Evolutionary conservation across 495 filamentous ascomycete species (phyloP).

Genomic region (Penicillium cinerascens): DNA sequence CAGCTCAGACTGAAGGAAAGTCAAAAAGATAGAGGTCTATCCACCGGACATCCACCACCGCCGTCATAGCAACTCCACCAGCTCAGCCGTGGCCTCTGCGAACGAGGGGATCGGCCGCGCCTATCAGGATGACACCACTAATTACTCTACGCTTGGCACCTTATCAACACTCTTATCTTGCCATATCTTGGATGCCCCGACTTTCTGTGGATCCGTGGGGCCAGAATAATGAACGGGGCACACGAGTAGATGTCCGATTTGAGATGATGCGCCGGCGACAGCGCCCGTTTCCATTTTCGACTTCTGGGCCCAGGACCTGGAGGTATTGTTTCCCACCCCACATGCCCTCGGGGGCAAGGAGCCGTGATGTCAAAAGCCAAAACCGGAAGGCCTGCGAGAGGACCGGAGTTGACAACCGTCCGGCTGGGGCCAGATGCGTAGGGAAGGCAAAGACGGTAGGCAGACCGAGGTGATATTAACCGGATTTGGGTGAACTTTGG

Average conservation of each 20-base stretch:
- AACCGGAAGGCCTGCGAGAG: neutral
- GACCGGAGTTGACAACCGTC: neutral
- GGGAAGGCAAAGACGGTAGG: neutral
- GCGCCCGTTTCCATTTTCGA: too few species aligned
- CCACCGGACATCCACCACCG: neutral
- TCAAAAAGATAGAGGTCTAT: neutral
- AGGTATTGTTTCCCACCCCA: too few species aligned
- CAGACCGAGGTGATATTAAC: neutral
- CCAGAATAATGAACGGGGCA: neutral
- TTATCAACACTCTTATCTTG: constrained; percentile 22
- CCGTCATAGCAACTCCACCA: neutral
- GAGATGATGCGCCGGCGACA: neutral
- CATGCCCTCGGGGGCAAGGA: too few species aligned
- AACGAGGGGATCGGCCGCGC: neutral
- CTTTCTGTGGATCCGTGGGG: neutral
- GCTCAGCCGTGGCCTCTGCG: neutral
- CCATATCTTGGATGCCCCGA: constrained; percentile 1
- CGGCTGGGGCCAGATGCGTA: too few species aligned
- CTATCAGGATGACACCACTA: constrained; percentile 27
- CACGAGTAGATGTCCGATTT: neutral
- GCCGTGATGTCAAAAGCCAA: too few species aligned
- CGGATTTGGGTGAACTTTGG: neutral
- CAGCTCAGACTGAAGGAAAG: neutral
- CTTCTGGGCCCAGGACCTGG: too few species aligned
- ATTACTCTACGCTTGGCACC: constrained; percentile 29